Percentiles rank a stretch among this genome's conserved stretches.
Conservation (phyloP, 306 rosid genomes). For the Quercus berberidifolia region DNA sequence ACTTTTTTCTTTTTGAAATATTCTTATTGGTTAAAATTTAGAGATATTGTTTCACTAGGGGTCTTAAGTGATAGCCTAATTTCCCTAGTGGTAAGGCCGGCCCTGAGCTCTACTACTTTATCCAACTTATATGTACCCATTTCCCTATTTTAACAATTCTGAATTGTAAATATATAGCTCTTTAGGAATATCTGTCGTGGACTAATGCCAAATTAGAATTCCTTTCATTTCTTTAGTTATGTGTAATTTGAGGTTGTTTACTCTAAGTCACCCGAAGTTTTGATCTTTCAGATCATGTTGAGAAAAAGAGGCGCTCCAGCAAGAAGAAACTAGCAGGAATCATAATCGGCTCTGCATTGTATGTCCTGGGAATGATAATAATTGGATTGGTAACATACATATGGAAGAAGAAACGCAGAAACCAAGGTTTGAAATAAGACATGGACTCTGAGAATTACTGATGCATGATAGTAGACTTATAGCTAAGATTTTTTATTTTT, state of each 20-base stretch:
- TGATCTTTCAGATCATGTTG: background rate
- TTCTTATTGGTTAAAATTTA: too few species aligned
- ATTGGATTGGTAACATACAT: background rate
- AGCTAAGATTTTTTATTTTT: too few species aligned
- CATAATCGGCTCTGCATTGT: background rate
- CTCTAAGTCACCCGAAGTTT: background rate
- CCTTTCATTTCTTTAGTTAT: background rate
- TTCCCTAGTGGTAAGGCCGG: too few species aligned
- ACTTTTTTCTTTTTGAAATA: too few species aligned
- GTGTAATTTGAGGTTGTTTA: background rate
- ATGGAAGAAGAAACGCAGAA: background rate
- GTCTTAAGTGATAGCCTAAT: too few species aligned
- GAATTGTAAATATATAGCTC: too few species aligned
- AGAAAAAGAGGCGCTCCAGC: background rate
- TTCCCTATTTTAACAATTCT: too few species aligned
- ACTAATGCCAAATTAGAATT: too few species aligned
- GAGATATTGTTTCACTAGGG: too few species aligned
- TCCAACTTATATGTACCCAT: too few species aligned
- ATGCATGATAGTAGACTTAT: background rate
- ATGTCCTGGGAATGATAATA: background rate
- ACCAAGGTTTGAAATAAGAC: background rate
- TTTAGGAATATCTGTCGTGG: too few species aligned
- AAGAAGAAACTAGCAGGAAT: background rate
- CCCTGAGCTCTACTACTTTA: too few species aligned
- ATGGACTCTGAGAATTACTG: background rate